Percentiles rank a stretch among this genome's conserved stretches.
Evolutionary conservation across 2,329 filamentous ascomycete species (phyloP).

Genomic region (Trichophyton verrucosum): DNA sequence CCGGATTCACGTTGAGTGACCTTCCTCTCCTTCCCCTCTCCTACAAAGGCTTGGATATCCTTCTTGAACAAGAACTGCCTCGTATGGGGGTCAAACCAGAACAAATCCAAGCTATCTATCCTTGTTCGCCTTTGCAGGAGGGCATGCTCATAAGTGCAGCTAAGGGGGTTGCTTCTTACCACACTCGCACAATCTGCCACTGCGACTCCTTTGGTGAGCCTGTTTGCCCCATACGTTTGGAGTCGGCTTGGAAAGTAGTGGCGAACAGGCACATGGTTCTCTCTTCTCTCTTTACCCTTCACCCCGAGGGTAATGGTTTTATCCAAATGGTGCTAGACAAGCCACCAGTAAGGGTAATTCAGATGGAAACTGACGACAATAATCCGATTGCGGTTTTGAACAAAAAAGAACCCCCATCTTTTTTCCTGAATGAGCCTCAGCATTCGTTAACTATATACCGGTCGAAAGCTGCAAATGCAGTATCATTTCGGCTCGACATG

Average conservation of each 20-base stretch:
- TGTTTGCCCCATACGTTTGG: background rate
- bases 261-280: constrained; percentile 20
- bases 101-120: constrained; percentile 29
- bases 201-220: background rate
- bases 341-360: background rate
- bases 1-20: constrained; percentile 29
- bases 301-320: background rate
- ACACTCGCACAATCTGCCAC: background rate
- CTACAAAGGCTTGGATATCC: constrained; percentile 28
- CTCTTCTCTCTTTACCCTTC: constrained; percentile 20
- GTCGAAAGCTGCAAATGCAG: background rate
- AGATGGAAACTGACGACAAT: background rate
- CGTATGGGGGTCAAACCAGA: constrained; percentile 20
- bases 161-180: background rate
- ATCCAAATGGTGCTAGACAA: background rate
- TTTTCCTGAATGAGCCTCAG: background rate
- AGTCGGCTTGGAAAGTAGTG: constrained; percentile 6
- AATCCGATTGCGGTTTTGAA: too few relatives aligned
- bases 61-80: constrained; percentile 26
- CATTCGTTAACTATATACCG: constrained; percentile 25
- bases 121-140: constrained; percentile 5
- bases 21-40: constrained; percentile 34
- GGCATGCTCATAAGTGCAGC: constrained; percentile 3
- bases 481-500: background rate
- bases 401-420: background rate